Conservation (phyloP, 2,329 filamentous ascomycete genomes). For the Arthrobotrys conoides region DNA sequence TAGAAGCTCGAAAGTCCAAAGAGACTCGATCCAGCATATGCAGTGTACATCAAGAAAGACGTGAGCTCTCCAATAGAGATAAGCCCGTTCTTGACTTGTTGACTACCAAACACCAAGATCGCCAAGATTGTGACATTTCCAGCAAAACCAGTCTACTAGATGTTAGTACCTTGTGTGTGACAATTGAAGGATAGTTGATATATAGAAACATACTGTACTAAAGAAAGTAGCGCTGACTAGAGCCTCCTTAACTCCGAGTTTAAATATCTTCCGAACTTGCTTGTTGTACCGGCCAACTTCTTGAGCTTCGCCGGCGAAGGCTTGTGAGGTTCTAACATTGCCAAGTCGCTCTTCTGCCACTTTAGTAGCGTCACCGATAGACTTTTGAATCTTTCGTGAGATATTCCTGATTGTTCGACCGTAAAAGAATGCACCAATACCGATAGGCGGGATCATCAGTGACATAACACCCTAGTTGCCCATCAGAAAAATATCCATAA, state of each 20-base stretch:
- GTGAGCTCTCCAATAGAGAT: slow-evolving; percentile 94
- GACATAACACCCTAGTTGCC: slow-evolving; percentile 70
- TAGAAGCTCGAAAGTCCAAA: slow-evolving; percentile 97
- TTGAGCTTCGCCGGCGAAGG: slow-evolving; percentile 92
- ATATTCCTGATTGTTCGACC: slow-evolving; percentile 89
- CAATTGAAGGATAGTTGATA: neutral
- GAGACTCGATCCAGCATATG: slow-evolving; percentile 81
- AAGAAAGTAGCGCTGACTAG: slow-evolving; percentile 93
- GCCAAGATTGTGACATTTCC: slow-evolving; percentile 97
- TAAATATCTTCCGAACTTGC: slow-evolving; percentile 92
- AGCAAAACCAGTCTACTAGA: slow-evolving; percentile 81
- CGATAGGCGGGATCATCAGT: slow-evolving; percentile 90
- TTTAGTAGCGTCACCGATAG: slow-evolving; percentile 91
- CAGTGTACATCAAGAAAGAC: slow-evolving; percentile 85
- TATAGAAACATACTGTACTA: slow-evolving; percentile 69
- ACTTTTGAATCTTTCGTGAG: slow-evolving; percentile 93
- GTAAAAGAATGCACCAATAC: slow-evolving; percentile 90
- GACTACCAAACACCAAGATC: slow-evolving; percentile 89
- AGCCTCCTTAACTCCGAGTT: slow-evolving; percentile 87
- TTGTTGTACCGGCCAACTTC: slow-evolving; percentile 92
- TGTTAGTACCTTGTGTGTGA: slow-evolving; percentile 5
- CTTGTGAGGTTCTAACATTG: slow-evolving; percentile 96
- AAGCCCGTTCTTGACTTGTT: slow-evolving; percentile 86
- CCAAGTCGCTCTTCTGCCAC: slow-evolving; percentile 98
- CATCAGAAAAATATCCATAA: neutral